These are phyloP conservation scores for Shiraia bambusicola DNA, from an alignment of 2,329 filamentous ascomycete genomes.

Conservation along the genomic window DNA sequence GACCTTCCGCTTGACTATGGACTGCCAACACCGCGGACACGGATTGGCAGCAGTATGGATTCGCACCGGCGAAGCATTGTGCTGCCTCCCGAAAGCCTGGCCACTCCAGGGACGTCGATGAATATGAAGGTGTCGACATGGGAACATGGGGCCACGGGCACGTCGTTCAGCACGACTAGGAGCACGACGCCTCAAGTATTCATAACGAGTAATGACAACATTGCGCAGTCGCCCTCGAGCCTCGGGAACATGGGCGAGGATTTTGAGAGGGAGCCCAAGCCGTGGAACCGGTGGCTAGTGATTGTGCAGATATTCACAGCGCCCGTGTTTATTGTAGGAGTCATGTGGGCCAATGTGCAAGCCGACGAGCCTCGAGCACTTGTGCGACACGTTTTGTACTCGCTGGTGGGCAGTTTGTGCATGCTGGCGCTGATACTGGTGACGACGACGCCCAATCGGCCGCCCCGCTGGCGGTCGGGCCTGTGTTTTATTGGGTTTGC, in stretches of 20 bases:
- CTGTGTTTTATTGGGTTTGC: constrained; percentile 88
- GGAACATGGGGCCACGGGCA: constrained; percentile 1
- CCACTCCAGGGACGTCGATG: constrained; percentile 10
- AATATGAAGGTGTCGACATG: constrained; percentile 3
- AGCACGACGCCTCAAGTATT: constrained; percentile 30
- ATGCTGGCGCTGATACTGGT: constrained; percentile 67
- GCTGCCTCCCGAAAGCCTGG: constrained; percentile 22
- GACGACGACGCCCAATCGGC: constrained; percentile 66
- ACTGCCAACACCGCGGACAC: constrained; percentile 32
- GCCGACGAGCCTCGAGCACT: constrained; percentile 64
- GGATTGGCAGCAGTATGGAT: constrained; percentile 19
- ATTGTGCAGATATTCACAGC: constrained; percentile 83
- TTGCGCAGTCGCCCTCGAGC: constrained; percentile 41
- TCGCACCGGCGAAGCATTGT: constrained; percentile 24
- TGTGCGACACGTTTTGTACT: constrained; percentile 51
- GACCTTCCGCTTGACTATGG: constrained; percentile 33
- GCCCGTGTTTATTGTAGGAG: constrained; percentile 76
- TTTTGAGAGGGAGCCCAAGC: constrained; percentile 42
- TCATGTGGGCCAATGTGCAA: constrained; percentile 70
- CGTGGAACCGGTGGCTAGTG: constrained; percentile 92
- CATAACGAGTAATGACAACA: constrained; percentile 37
- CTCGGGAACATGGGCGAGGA: constrained; percentile 20
- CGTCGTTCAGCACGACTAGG: constrained; percentile 14
- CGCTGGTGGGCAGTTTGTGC: constrained; percentile 59
- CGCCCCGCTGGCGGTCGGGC: constrained; percentile 72